A percentile compares a stretch with the other conserved stretches of the same genome.
Evolutionary conservation across 2,329 filamentous ascomycete genomes (phyloP).

Genomic region (Fusarium kyushuense): DNA sequence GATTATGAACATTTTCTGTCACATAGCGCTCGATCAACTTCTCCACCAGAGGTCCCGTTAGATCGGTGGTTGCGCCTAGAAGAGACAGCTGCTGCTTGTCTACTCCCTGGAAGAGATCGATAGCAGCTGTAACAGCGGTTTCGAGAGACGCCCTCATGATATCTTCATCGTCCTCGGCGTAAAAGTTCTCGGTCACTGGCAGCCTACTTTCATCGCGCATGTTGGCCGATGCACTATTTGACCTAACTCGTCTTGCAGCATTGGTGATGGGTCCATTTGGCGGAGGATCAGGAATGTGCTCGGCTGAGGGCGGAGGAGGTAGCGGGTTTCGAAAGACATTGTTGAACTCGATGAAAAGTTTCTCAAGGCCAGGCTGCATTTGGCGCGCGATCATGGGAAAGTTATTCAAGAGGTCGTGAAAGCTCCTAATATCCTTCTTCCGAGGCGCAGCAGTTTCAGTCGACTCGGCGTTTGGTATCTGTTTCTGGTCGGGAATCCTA

Average conservation of each 20-base stretch:
- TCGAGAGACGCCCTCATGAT: constrained; percentile 90
- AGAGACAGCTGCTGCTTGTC: constrained; percentile 95
- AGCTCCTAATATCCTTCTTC: constrained; percentile 93
- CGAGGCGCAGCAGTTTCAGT: constrained; percentile 59
- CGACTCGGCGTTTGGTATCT: constrained; percentile 53
- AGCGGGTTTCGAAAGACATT: constrained; percentile 86
- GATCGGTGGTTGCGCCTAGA: constrained; percentile 89
- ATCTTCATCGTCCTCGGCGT: constrained; percentile 90
- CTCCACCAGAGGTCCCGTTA: constrained; percentile 93
- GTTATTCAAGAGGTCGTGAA: constrained; percentile 87
- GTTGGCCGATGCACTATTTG: constrained; percentile 60
- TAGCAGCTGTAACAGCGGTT: constrained; percentile 90
- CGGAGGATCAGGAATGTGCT: constrained; percentile 68
- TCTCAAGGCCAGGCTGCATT: constrained; percentile 93
- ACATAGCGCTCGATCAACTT: constrained; percentile 95
- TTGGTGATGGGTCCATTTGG: constrained; percentile 68
- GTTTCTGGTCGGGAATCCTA: constrained; percentile 54
- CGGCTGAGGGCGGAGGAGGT: constrained; percentile 76
- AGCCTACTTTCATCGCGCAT: constrained; percentile 53
- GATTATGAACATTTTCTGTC: constrained; percentile 89
- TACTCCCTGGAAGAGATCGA: constrained; percentile 94
- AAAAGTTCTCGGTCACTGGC: constrained; percentile 72
- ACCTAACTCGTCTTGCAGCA: constrained; percentile 67
- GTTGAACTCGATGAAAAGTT: constrained; percentile 89
- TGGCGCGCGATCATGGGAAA: constrained; percentile 97